Evolutionary conservation across 2,329 filamentous ascomycete species (phyloP), one percentile per base, ranked within the genome.

Genomic region (Hyphodiscus sp.): DNA sequence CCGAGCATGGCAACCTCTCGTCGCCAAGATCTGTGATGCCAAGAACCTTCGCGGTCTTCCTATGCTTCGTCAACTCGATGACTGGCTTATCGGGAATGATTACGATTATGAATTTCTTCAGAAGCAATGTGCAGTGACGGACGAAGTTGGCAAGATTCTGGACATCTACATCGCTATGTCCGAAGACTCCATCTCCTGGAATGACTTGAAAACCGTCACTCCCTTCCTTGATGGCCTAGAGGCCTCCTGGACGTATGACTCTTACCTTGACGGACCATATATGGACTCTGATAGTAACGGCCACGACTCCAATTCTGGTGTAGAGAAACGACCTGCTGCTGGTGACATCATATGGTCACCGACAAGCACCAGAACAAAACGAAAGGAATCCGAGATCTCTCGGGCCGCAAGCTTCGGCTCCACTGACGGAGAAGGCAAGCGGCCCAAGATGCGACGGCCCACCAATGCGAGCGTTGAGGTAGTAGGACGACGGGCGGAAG

Each of bases 121-220:
- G 23, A 65, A 70, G 42, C 70, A 82, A 63, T 82, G 80, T 59
- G 80, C 78, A n/a, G 77, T 82, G 2, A 72, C 76, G 47, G 76
- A 80, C 46, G 69, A 71, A 2, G 74, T 71, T 50, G 80, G 79
- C 44, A 78, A 76, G 59, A 76, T 82, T 20, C 77, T 82, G 59
- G 81, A 79, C 19, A 66, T 83, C 15, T 83, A 83, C 60, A 80
- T 83, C 53, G 78, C 79, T 52, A 79, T 81, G 77, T 69, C 72
- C 13, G 63, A 72, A 6, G 74, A 78, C 52, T 76, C 74, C 7
- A 69, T 83, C n/a, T 79, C 78, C 1, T 83, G 80, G 80, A 47
- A 55, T 15, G 65, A 68, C 29, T 67, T 83, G 29, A 72, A 71
- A 51, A 69, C 73, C 33, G 72, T 76, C 3, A 74, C 75, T 0